Evolutionary conservation across 768 basidiomycete species (phyloP), one percentile per base, ranked within the genome.

Genomic region (Rhodosporidiobolus sp.): DNA sequence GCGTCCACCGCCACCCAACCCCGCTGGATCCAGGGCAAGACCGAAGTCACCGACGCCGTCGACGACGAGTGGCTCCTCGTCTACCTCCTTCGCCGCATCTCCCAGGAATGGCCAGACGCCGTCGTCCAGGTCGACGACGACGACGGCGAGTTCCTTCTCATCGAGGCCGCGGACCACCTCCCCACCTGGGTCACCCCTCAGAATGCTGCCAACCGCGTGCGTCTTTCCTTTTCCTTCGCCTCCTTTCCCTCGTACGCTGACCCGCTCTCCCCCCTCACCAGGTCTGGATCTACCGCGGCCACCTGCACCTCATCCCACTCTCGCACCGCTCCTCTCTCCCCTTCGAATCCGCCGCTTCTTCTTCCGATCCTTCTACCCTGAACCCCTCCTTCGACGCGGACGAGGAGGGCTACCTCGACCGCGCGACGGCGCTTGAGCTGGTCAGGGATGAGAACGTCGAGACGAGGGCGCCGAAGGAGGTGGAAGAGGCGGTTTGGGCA

Each of bases 61-160:
- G 94, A 99, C 80, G 96, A 99, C 78, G 96, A 99, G 81, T 99
- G 96, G 96, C 89, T 88, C 79, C 85, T 86, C 22, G 93, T 97
- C 26, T 98, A 92, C 91, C 83, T 98, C 58, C 82, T 98, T 69
- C 86, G 84, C 77, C 86, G 91, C 81, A 84, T 95, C 68, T 89
- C 88, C 72, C 82, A 84, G 52, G 87, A 86, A 72, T 94, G 90
- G 89, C 89, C 93, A 75, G 81, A 94, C 49, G 87, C 86, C 17
- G 56, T 58, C 48, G 48, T 48, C 75, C 90, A 89, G 75, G 86
- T 89, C 20, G 88, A 86, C 70, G 96, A 99, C 82, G 89, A 90
- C 9, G 76, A 76, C 81, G 96, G 96, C 35, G 92, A 98, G 77
- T 97, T 98, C 79, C 82, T 98, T 56, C 85, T 99, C 67, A 98